Evolutionary conservation across 768 basidiomycete genomes (phyloP).

Genomic region (Mycena olivaceomarginata): DNA sequence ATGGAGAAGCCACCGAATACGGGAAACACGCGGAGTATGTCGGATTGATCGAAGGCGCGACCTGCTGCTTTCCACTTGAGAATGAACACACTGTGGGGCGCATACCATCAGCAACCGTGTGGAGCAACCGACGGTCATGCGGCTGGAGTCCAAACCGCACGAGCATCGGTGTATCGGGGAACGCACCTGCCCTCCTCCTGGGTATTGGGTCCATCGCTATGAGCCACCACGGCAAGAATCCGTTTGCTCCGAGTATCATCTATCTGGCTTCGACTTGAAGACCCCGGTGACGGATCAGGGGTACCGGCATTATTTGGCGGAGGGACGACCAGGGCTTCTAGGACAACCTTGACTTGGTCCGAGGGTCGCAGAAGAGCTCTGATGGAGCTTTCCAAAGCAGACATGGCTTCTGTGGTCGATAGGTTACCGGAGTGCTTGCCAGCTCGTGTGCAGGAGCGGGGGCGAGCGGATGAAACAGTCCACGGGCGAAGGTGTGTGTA

Average conservation of each 20-base stretch:
- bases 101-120: background rate
- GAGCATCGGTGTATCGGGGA: no score
- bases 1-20: conserved; percentile 74
- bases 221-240: conserved; percentile 71
- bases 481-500: no score
- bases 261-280: conserved; percentile 17
- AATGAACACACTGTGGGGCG: conserved; percentile 65
- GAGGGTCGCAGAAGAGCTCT: conserved; percentile 59
- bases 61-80: conserved; percentile 60
- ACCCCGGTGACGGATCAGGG: conserved; percentile 23
- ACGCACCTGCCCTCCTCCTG: conserved; percentile 75
- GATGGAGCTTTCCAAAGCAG: conserved; percentile 44
- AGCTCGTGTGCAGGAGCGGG: background rate
- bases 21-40: conserved; percentile 72
- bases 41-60: conserved; percentile 52
- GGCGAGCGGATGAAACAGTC: no score
- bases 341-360: conserved; percentile 65
- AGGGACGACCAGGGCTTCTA: conserved; percentile 61
- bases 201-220: conserved; percentile 62
- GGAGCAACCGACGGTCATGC: conserved; percentile 28
- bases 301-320: conserved; percentile 20
- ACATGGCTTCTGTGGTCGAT: conserved; percentile 25
- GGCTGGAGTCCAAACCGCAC: no score
- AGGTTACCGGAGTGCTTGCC: background rate
- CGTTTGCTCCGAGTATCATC: conserved; percentile 53